phyloP scores from a whole-genome alignment of 352 stramenopile genomes.

The Pilasporangium apinafurcum region DNA sequence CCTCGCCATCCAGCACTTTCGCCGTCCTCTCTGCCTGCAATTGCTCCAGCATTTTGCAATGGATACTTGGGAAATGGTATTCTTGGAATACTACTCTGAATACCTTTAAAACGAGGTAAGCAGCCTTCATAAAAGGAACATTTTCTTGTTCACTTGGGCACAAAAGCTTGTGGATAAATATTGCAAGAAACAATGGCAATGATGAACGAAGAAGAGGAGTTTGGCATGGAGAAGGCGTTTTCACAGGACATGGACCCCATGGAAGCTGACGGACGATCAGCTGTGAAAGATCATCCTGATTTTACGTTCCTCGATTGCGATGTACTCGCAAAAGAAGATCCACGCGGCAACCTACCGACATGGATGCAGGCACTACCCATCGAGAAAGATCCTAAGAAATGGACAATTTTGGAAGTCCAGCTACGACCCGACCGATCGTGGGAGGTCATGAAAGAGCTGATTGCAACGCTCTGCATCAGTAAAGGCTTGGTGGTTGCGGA shows the following conservation, averaged over 20 bases:
- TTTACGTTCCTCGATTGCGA: slow-evolving; percentile 44
- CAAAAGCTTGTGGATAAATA: no score
- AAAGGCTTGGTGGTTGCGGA: slow-evolving; percentile 62
- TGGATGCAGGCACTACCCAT: slow-evolving; percentile 55
- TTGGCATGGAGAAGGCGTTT: slow-evolving; percentile 53
- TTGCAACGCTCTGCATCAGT: slow-evolving; percentile 70
- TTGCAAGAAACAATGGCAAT: no score
- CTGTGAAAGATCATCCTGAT: slow-evolving; percentile 63
- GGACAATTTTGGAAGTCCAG: slow-evolving; percentile 65
- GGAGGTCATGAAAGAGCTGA: slow-evolving; percentile 73
- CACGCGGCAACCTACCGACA: slow-evolving; percentile 24
- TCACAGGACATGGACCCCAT: slow-evolving; percentile 58
- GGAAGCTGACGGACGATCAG: slow-evolving; percentile 39
- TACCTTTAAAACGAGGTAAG: no score
- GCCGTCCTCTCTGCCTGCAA: no score
- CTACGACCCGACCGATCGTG: slow-evolving; percentile 66
- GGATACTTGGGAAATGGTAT: no score
- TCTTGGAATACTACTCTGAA: no score
- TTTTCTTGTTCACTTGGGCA: no score
- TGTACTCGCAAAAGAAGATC: slow-evolving; percentile 24
- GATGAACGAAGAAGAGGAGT: slow-evolving; percentile 57
- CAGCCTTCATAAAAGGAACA: no score
- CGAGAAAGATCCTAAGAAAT: slow-evolving; percentile 55
- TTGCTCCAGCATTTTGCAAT: no score
- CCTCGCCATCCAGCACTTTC: slow-evolving; percentile 39